Base-by-base conservation (phyloP, 2,329 filamentous ascomycete genomes). In the Botrytis aclada region DNA sequence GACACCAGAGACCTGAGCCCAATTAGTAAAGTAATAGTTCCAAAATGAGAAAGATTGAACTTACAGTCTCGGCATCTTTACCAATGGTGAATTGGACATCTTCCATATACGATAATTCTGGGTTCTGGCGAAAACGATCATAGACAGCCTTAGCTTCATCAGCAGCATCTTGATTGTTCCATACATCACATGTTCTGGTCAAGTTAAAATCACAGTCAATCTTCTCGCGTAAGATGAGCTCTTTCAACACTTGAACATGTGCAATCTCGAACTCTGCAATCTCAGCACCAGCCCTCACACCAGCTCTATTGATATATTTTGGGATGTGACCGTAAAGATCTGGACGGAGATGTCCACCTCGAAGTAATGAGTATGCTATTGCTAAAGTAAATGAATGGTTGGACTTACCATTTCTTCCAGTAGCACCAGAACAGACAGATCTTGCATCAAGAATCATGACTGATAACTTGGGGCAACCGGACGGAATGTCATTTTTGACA, bases 391-490 rank as follows among this genome's bases (percentile, higher is more conserved):
- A 8, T 29, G 3, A 18, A n/a, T 18, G 1, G 0, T 29, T 54
- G 14, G 6, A 9, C 4, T 29, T 29, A 54, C 71, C 70, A 80
- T 92, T 90, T 79, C 92, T 83, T n/a, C 92, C 92, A 1, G 92
- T 95, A 37, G 92, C 92, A 20, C 92, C 92, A 86, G 88, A 94
- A 79, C 92, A 94, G 3, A 89, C 90, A 83, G 94, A 92, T 76
- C 92, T 85, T n/a, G 92, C 92, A 82, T 95, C 92, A 4, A 95
- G 84, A 82, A 94, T 86, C 4, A 93, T 84, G 22, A 94, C 86
- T 22, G 81, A 84, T 20, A 18, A 1, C 14, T 29, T 54, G 1
- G n/a, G n/a, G 25, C 6, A 29, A 29, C 29, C 37, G n/a, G 22
- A 16, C n/a, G 85, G 81, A 41, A 83, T 76, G 86, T 87, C 63